Evolutionary conservation across 192 early-diverging fungal species (phyloP), one percentile per base, ranked within the genome.

Genomic region (Coemansia sp.): DNA sequence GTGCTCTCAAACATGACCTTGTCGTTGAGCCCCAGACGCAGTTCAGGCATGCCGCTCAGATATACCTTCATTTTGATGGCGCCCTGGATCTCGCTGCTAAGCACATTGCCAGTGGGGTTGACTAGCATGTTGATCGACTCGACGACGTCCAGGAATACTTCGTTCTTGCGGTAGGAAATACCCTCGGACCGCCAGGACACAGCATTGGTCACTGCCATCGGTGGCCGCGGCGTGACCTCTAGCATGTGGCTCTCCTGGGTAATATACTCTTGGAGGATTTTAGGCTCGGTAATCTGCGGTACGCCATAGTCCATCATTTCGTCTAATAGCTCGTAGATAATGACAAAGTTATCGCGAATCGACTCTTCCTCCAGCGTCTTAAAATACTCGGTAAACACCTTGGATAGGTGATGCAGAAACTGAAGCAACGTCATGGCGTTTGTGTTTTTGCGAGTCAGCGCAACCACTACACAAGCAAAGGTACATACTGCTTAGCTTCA

Each of bases 241-340:
- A 97, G 85, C 63, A 94, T 95, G 69, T 97, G 91, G 59, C 92
- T 93, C 77, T 99, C 97, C 77, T 97, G 97, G 23, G 95, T 97
- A 73, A 97, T 99, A 67, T 99, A 96, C 83, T 92, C 92, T 67
- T 92, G 86, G 65, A 94, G 82, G 50, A 93, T 93, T 78, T 94
- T 93, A 35, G 91, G 88, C 65, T 94, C 93, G 10, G 92, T 93
- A 13, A 91, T 94, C 76, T 94, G 93, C 20, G 93, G 93, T 65
- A 92, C 88, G 8, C 93, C 93, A 66, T 92, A 94, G 73, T 94
- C 93, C 92, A 94, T 93, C 90, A 94, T 94, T 71, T 94, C 93
- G 78, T 94, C 93, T 71, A 94, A 76, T 13, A 94, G 77, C 76
- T 94, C 93, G 63, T 94, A 94, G 60, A 94, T 91, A 59, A 94